These are phyloP conservation scores for Mycena belliarum DNA, from an alignment of 768 basidiomycete genomes.

Conservation along the genomic window DNA sequence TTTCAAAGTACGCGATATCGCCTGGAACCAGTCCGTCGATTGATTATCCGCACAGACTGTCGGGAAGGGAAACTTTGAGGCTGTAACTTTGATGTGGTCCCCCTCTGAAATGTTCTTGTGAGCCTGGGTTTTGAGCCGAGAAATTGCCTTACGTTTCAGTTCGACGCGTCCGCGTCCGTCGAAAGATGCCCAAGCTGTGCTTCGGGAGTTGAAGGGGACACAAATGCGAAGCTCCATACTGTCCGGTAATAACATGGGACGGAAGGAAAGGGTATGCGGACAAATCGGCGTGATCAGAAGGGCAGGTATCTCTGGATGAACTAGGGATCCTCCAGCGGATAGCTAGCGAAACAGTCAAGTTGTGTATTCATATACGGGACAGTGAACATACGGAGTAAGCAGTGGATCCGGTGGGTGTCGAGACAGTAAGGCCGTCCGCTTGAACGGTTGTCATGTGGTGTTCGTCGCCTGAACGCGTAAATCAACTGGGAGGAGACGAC, in stretches of 20 bases:
- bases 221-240: conserved; percentile 98
- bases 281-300: conserved; percentile 97
- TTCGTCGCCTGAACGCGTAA: conserved; percentile 73
- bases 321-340: conserved; percentile 96
- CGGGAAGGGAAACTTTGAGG: conserved; percentile 96
- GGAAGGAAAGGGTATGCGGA: conserved; percentile 97
- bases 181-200: conserved; percentile 98
- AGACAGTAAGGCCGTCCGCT: conserved; percentile 92
- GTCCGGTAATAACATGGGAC: conserved; percentile 97
- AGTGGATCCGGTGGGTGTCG: conserved; percentile 97
- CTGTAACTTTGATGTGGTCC: conserved; percentile 97
- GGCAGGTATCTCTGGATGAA: conserved; percentile 97
- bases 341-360: conserved; percentile 43
- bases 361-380: neutral
- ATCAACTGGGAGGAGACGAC: conserved; percentile 13
- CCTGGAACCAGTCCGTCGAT: conserved; percentile 98
- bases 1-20: conserved; percentile 94
- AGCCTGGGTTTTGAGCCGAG: conserved; percentile 1
- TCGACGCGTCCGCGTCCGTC: conserved; percentile 97
- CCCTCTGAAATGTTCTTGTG: conserved; percentile 65
- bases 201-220: conserved; percentile 98
- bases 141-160: conserved; percentile 73
- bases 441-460: conserved; percentile 99
- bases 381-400: conserved; percentile 92
- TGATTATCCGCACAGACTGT: conserved; percentile 98